Conservation (phyloP, 768 basidiomycete genomes). For the Pleurotus platypus region DNA sequence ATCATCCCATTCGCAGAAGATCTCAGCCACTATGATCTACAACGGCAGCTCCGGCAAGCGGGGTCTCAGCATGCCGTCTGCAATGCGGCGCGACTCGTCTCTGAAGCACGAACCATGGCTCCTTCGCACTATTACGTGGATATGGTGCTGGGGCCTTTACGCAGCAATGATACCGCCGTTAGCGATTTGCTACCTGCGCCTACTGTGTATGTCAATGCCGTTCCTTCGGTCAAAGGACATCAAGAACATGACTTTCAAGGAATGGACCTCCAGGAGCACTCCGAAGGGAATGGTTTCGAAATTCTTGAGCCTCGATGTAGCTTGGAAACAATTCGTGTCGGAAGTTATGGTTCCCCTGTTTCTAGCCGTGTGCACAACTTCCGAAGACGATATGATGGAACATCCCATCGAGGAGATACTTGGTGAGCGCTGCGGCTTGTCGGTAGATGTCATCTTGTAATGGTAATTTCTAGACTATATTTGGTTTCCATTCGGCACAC, state of each 20-base stretch:
- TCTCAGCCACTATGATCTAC: conserved; percentile 56
- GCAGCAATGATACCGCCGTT: background rate
- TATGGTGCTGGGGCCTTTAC: background rate
- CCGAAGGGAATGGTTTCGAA: conserved; percentile 38
- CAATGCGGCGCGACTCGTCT: conserved; percentile 18
- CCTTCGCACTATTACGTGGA: background rate
- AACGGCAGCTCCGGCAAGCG: conserved; percentile 55
- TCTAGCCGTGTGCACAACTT: conserved; percentile 70
- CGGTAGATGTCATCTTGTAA: background rate
- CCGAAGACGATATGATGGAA: conserved; percentile 45
- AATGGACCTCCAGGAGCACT: conserved; percentile 42
- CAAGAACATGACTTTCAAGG: conserved; percentile 37
- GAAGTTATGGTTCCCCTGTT: conserved; percentile 61
- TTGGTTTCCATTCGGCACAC: conserved; percentile 61
- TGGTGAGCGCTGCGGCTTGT: conserved; percentile 34
- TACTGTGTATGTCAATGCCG: conserved; percentile 24
- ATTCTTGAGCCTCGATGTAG: conserved; percentile 41
- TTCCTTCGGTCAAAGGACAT: conserved; percentile 17
- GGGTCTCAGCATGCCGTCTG: conserved; percentile 51
- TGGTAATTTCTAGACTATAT: conserved; percentile 52
- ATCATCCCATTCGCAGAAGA: conserved; percentile 21
- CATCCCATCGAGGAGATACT: conserved; percentile 66
- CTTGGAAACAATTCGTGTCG: conserved; percentile 51
- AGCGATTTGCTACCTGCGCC: conserved; percentile 8
- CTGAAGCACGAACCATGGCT: background rate